A percentile compares a stretch with the other conserved stretches of the same genome.
phyloP scores from a whole-genome alignment of 2,329 filamentous ascomycete genomes.

The Trichoderma asperellum region DNA sequence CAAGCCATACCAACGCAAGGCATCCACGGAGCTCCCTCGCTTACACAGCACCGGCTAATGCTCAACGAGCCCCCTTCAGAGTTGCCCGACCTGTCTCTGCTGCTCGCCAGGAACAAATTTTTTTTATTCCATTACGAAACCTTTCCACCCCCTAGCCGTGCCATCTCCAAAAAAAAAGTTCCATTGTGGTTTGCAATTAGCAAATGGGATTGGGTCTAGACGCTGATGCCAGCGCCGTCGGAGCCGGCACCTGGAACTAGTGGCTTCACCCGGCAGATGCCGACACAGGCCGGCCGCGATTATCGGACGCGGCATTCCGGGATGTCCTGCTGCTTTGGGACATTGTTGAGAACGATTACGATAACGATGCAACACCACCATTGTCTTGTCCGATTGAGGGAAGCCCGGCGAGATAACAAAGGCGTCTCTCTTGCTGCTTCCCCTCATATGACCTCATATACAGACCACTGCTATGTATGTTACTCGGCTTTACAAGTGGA shows the following conservation, averaged over 20 bases:
- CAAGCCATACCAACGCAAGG: neutral
- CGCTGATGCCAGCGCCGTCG: conserved; percentile 7
- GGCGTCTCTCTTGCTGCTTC: neutral
- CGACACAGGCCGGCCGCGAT: conserved; percentile 27
- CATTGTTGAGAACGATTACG: neutral
- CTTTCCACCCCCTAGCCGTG: neutral
- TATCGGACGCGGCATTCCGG: conserved; percentile 21
- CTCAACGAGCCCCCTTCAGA: neutral
- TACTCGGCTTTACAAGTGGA: neutral
- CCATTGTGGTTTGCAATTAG: neutral
- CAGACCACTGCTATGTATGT: neutral
- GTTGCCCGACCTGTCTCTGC: neutral
- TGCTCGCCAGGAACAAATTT: neutral
- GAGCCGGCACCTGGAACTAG: conserved; percentile 7
- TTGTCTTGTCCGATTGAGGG: neutral
- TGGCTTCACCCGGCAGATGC: conserved; percentile 24
- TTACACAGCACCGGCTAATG: neutral
- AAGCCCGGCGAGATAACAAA: neutral
- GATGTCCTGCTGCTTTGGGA: neutral
- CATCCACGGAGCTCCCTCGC: neutral
- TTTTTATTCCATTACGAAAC: conserved; percentile 19
- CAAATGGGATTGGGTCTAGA: neutral
- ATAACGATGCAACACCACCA: neutral
- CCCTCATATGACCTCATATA: neutral
- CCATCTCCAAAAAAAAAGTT: neutral